Evolutionary conservation across 2,329 filamentous ascomycete genomes (phyloP), one percentile per base, ranked within the genome.

Genomic region (Diaporthe caulivora): DNA sequence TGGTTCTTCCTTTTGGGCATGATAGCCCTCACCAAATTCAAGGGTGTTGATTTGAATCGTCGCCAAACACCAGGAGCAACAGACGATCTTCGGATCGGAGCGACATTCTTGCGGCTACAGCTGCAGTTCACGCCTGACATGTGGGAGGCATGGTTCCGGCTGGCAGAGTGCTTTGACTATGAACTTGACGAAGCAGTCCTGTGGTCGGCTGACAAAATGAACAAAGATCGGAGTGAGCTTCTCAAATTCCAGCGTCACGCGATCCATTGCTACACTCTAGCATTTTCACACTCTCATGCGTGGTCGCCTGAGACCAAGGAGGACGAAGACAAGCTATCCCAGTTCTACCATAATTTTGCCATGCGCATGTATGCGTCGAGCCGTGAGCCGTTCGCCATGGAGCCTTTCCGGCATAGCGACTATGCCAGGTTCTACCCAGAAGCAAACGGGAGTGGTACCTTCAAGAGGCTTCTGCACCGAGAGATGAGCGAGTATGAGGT

Each of bases 1-100:
- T 98, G 96, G 96, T 98, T 95, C 81, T 98, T 97, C 81, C 85
- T 98, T 40, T 90, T 97, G 75, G 96, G 96, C 26, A 93, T 97
- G 87, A 94, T 97, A 72, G 92, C 94, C 2, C 87, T 98, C 72
- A 94, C 93, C 55, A 97, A 95, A 79, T 98, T 97, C 81, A 91
- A 91, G 77, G 88, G 86, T 42, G 88, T 89, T 80, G 94, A 86
- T 86, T 89, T 85, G 83, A 95, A 87, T 75, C 94, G 96, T 78
- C 90, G 95, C 26, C 89, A 95, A 78, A 94, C 90, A 3, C 93
- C 93, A 1, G 92, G 92, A 4, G 92, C 94, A 18, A 96, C 93
- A 0, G 94, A 96, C 77, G 95, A 97, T 79, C 86, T 98, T 65
- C 93, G 95, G 68, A 92, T 95, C 69, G 95, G 94, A 3, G 91